Conservation (phyloP, 768 basidiomycete species). For the Pulveroboletus frians region DNA sequence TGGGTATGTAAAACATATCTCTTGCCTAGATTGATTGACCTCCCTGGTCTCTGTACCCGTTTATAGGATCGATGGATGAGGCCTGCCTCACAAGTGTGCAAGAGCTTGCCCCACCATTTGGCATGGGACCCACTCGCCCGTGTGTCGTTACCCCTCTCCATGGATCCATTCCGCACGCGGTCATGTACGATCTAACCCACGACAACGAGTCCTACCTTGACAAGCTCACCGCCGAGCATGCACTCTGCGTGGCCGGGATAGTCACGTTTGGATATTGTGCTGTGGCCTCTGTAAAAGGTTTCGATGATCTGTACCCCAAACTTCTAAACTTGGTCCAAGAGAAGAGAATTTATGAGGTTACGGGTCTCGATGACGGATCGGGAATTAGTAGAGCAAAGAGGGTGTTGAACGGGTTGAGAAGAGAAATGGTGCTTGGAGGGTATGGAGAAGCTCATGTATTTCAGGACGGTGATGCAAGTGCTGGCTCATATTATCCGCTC, state of each 20-base stretch:
- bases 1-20: slow-evolving; percentile 48
- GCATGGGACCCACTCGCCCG: slow-evolving; percentile 70
- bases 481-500: not conserved
- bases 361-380: slow-evolving; percentile 49
- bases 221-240: slow-evolving; percentile 92
- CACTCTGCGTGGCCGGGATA: slow-evolving; percentile 90
- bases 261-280: slow-evolving; percentile 86
- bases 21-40: not conserved
- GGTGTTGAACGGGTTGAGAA: slow-evolving; percentile 79
- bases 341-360: slow-evolving; percentile 71
- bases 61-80: slow-evolving; percentile 83
- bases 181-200: slow-evolving; percentile 94
- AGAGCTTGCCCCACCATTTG: slow-evolving; percentile 76
- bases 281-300: slow-evolving; percentile 92
- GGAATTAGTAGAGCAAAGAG: slow-evolving; percentile 59
- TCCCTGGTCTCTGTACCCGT: not conserved
- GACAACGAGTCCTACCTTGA: slow-evolving; percentile 91
- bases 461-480: slow-evolving; percentile 88
- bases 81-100: slow-evolving; percentile 75
- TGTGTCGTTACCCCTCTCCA: slow-evolving; percentile 75
- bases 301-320: slow-evolving; percentile 95
- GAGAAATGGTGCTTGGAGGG: slow-evolving; percentile 85
- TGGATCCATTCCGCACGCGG: slow-evolving; percentile 86
- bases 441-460: slow-evolving; percentile 94
- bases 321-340: slow-evolving; percentile 87